Evolutionary conservation across 2,329 filamentous ascomycete species (phyloP).

Genomic region (Aspergillus candidus): DNA sequence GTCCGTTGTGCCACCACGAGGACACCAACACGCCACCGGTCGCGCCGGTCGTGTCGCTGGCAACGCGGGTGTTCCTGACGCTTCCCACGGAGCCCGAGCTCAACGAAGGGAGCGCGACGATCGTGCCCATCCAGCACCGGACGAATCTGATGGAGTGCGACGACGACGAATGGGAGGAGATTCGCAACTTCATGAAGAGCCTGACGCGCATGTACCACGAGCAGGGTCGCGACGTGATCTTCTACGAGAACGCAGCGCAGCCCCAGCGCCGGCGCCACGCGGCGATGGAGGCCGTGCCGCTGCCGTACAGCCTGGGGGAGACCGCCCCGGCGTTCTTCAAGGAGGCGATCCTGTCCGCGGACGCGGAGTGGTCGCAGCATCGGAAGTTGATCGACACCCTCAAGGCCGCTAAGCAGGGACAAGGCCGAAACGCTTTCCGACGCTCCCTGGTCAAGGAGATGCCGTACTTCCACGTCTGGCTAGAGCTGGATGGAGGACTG

Average conservation of each 20-base stretch:
- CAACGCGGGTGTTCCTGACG: conserved; percentile 79
- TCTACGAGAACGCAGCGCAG: conserved; percentile 92
- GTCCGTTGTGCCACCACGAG: conserved; percentile 88
- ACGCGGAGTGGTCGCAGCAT: conserved; percentile 95
- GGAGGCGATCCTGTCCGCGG: conserved; percentile 81
- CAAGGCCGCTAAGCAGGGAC: conserved; percentile 50
- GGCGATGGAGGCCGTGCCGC: conserved; percentile 75
- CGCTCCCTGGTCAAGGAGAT: conserved; percentile 83
- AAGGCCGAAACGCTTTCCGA: conserved; percentile 77
- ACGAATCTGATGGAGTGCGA: conserved; percentile 94
- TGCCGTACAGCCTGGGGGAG: conserved; percentile 86
- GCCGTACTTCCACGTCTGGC: conserved; percentile 99
- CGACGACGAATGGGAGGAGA: conserved; percentile 98
- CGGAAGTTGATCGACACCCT: conserved; percentile 87
- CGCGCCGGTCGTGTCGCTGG: conserved; percentile 80
- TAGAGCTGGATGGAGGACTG: conserved; percentile 81
- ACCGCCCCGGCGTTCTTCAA: conserved; percentile 91
- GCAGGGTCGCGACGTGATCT: conserved; percentile 84
- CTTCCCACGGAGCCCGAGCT: conserved; percentile 86
- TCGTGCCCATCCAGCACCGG: conserved; percentile 81
- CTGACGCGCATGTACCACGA: conserved; percentile 91
- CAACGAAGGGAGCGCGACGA: conserved; percentile 73
- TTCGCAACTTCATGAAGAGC: conserved; percentile 98
- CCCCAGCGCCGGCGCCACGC: conserved; percentile 77
- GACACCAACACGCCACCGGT: conserved; percentile 69